Base-by-base conservation (phyloP, 2,329 filamentous ascomycete genomes). In the Cercospora sp. region DNA sequence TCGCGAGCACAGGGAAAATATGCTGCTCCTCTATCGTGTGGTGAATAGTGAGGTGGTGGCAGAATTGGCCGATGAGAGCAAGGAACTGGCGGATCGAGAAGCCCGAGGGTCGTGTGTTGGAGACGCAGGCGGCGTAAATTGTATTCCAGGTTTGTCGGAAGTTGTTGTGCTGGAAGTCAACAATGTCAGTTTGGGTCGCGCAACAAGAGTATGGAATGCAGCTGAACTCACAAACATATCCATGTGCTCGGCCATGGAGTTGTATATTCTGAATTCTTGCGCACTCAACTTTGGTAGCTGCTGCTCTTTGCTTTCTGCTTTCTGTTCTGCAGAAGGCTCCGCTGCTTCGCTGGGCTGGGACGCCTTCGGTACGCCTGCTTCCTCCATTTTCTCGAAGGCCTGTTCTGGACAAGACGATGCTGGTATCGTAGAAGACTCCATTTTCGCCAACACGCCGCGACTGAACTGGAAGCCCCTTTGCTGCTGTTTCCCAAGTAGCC, bases 1-100 rank as follows among this genome's bases (percentile, higher is more conserved):
- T 83, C 12, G 91, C 92, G 1, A 97, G 85, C 0, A 89, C 76
- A 1, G 93, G 94, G 79, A 96, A 97, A 48, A 97, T 84, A 77
- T 93, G 87, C 31, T 83, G 81, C 20, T 71, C 69, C 79, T 97
- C 94, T 75, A 96, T 94, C 66, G 81, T 83, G 81, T 97, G 94
- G 81, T 97, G 93, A 66, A 87, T 80, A 9, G 87, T 86, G n/a
- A 97, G 87, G 67, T 90, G 86, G 16, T 85, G 83, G 72, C 87
- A 85, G 77, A 97, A 93, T 60, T 88, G 82, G n/a, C 92, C 82
- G 33, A 90, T 91, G 28, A 85, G 82, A 72, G 83, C 78, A 72
- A 96, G 81, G 79, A 95, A 92, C 71, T 90, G 85, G 30, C 86
- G 85, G 13, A 92, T 85, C 0, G 89, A 88, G 82, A 93, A 87